Evolutionary conservation across 1,284 basidiomycete genomes (phyloP).

Genomic region (Neonothopanus nambi): DNA sequence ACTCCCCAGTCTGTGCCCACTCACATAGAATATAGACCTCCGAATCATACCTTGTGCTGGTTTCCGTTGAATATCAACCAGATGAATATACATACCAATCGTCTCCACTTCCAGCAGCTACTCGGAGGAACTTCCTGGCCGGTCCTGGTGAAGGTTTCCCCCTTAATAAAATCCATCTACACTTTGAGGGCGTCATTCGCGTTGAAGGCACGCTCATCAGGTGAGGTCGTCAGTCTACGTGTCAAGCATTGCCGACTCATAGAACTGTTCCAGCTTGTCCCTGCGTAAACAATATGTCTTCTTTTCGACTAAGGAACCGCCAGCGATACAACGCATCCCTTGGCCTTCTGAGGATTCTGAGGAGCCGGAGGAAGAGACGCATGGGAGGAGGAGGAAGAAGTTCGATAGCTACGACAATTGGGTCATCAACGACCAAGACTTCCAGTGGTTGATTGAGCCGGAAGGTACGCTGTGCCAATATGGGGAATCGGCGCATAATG

Average conservation of each 20-base stretch:
- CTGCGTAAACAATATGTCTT: constrained; percentile 66
- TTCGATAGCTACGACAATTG: constrained; percentile 63
- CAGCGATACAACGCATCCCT: constrained; percentile 75
- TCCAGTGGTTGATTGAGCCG: constrained; percentile 71
- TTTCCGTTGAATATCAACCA: constrained; percentile 64
- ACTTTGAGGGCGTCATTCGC: constrained; percentile 81
- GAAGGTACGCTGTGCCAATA: constrained; percentile 51
- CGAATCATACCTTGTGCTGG: constrained; percentile 75
- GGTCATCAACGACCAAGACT: constrained; percentile 66
- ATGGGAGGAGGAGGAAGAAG: constrained; percentile 23
- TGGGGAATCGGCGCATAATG: no score
- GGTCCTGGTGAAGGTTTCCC: constrained; percentile 79
- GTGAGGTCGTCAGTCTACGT: constrained; percentile 36
- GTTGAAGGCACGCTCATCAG: constrained; percentile 76
- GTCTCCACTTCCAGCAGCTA: constrained; percentile 50
- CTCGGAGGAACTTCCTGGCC: constrained; percentile 66
- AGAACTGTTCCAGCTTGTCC: constrained; percentile 54
- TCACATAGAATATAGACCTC: constrained; percentile 55
- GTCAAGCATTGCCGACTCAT: constrained; percentile 6
- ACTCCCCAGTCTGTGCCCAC: constrained; percentile 7
- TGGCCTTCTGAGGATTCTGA: constrained; percentile 66
- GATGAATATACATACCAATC: constrained; percentile 58
- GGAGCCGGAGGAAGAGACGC: constrained; percentile 33
- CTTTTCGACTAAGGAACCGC: constrained; percentile 71
- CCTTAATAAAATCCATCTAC: constrained; percentile 62